These are phyloP conservation scores for Annulohypoxylon bovei DNA, from an alignment of 495 filamentous ascomycete genomes.

Conservation along the genomic window DNA sequence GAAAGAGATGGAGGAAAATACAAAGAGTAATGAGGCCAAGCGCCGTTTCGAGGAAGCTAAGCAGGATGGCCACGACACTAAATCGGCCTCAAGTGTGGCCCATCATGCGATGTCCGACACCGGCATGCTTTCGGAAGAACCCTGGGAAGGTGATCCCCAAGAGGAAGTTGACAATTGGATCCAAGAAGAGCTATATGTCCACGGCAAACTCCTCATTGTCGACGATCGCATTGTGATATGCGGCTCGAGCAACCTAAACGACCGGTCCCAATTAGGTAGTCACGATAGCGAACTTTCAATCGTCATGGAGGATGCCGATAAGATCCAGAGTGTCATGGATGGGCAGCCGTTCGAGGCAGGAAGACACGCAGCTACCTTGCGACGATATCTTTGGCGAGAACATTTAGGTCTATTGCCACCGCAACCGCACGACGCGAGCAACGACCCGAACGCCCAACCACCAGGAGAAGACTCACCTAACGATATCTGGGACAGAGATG, in stretches of 20 bases:
- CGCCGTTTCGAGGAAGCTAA: conserved; percentile 71
- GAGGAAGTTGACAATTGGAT: conserved; percentile 86
- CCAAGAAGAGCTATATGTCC: conserved; percentile 94
- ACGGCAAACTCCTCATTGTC: conserved; percentile 87
- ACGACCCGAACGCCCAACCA: conserved; percentile 83
- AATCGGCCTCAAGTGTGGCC: conserved; percentile 75
- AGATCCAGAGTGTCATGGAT: conserved; percentile 80
- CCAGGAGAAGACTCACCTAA: conserved; percentile 77
- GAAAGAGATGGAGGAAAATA: conserved; percentile 61
- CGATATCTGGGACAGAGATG: conserved; percentile 67
- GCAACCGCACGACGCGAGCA: conserved; percentile 73
- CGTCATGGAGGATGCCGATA: conserved; percentile 85
- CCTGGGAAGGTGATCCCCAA: conserved; percentile 74
- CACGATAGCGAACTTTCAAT: conserved; percentile 94
- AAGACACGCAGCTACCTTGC: conserved; percentile 79
- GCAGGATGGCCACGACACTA: conserved; percentile 54
- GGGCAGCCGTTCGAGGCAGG: conserved; percentile 78
- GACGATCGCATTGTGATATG: conserved; percentile 86
- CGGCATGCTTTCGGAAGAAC: conserved; percentile 71
- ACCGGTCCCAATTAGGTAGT: conserved; percentile 87
- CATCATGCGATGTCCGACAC: conserved; percentile 81
- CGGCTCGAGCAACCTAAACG: conserved; percentile 91
- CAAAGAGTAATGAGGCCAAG: conserved; percentile 62
- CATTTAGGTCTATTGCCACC: conserved; percentile 85
- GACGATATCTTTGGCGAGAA: conserved; percentile 90